phyloP scores from a whole-genome alignment of 2,329 filamentous ascomycete genomes.

The Clonostachys rosea region DNA sequence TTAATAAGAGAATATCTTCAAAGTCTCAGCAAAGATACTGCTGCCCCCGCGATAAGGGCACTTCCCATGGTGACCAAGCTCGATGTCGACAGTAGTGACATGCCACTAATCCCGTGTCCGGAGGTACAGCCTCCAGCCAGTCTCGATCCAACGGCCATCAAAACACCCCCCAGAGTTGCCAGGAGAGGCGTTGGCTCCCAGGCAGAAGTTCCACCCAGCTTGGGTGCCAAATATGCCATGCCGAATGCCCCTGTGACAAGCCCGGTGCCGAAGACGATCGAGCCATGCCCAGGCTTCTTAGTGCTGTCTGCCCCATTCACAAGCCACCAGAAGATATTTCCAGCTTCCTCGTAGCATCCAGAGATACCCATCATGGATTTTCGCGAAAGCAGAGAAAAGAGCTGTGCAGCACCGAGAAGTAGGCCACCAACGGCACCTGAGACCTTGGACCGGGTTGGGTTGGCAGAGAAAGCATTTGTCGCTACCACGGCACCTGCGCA shows the following conservation, averaged over 20 bases:
- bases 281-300: conserved; percentile 7
- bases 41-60: conserved; percentile 48
- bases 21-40: not conserved
- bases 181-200: conserved; percentile 24
- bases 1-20: not conserved
- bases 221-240: conserved; percentile 17
- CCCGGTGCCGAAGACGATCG: conserved; percentile 48
- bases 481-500: conserved; percentile 33
- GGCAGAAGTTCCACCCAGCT: not conserved
- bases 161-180: conserved; percentile 47
- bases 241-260: conserved; percentile 40
- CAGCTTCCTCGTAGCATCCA: conserved; percentile 55
- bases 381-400: conserved; percentile 48
- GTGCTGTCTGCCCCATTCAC: conserved; percentile 10
- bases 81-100: conserved; percentile 56
- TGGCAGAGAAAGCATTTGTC: conserved; percentile 25
- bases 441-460: conserved; percentile 9
- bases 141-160: conserved; percentile 56
- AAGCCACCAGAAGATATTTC: conserved; percentile 43
- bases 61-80: conserved; percentile 57
- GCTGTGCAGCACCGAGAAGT: conserved; percentile 53
- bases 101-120: conserved; percentile 64
- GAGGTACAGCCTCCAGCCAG: conserved; percentile 64
- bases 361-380: conserved; percentile 53
- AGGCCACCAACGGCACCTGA: conserved; percentile 43